Conservation (phyloP, 129 eudicot species). For the Chrysanthemum lavandulifolium region DNA sequence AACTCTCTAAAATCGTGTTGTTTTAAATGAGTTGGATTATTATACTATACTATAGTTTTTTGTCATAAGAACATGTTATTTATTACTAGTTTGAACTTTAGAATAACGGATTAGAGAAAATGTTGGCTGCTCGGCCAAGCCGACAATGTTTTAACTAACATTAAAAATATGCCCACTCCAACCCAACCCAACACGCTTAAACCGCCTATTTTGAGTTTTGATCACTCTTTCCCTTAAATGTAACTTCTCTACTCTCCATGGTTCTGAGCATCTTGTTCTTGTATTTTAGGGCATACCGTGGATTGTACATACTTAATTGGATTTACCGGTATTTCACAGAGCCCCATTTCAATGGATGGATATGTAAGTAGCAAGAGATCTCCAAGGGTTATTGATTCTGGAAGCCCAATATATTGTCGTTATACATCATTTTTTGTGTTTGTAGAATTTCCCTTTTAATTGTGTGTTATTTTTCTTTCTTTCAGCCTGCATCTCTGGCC, state of each 20-base stretch:
- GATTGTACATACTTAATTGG: slow-evolving; percentile 88
- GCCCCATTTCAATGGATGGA: slow-evolving; percentile 62
- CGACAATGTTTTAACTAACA: background rate
- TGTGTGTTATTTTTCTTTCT: background rate
- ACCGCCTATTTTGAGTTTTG: too few relatives aligned
- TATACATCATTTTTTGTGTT: background rate
- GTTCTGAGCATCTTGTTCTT: slow-evolving; percentile 6
- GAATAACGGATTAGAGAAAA: background rate
- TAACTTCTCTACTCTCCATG: background rate
- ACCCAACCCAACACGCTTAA: too few relatives aligned
- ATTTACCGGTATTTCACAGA: slow-evolving; percentile 77
- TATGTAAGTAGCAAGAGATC: slow-evolving; percentile 43
- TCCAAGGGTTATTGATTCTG: background rate
- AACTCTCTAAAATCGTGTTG: background rate
- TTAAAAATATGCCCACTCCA: background rate
- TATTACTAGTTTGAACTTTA: background rate
- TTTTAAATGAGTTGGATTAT: background rate
- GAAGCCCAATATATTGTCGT: background rate
- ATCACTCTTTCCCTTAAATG: too few relatives aligned
- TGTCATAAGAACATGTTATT: too few relatives aligned
- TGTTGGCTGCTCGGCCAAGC: background rate
- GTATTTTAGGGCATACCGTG: slow-evolving; percentile 74
- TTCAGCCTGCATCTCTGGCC: slow-evolving; percentile 76
- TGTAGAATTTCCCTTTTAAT: background rate
- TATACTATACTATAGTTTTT: too few relatives aligned